These are phyloP conservation scores for Curvularia sp. DNA, from an alignment of 2,329 filamentous ascomycete genomes.

Conservation along the genomic window DNA sequence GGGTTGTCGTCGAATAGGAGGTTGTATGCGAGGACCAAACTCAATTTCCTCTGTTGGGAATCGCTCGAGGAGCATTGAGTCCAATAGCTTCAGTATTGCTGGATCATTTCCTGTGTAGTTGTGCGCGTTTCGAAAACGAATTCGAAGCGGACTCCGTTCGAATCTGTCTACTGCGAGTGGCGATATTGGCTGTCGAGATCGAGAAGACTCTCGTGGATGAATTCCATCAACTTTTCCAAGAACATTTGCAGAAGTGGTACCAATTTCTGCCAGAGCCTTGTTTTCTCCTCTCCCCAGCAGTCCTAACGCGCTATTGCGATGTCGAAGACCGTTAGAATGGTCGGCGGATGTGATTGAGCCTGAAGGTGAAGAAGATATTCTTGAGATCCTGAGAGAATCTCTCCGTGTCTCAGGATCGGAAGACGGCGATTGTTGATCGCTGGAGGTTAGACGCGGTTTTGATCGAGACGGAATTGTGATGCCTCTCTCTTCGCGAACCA, in stretches of 20 bases:
- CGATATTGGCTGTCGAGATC: constrained; percentile 38
- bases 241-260: constrained; percentile 68
- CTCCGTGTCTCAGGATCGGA: constrained; percentile 48
- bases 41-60: constrained; percentile 67
- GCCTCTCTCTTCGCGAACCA: constrained; percentile 36
- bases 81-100: constrained; percentile 69
- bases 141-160: constrained; percentile 42
- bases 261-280: constrained; percentile 70
- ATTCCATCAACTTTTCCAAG: constrained; percentile 69
- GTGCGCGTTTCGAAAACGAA: constrained; percentile 70
- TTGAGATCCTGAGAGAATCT: constrained; percentile 41
- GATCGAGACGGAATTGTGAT: constrained; percentile 36
- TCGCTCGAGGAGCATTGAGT: constrained; percentile 79
- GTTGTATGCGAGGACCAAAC: constrained; percentile 80
- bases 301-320: constrained; percentile 65
- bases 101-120: constrained; percentile 83
- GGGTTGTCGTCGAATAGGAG: constrained; percentile 63
- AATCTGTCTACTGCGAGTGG: constrained; percentile 45
- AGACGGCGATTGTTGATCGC: constrained; percentile 34
- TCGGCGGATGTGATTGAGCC: constrained; percentile 43
- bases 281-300: constrained; percentile 65
- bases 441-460: constrained; percentile 25
- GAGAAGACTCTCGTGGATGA: constrained; percentile 45
- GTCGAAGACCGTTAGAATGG: constrained; percentile 50
- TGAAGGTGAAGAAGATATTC: constrained; percentile 41